Evolutionary conservation across 2,329 filamentous ascomycete genomes (phyloP).

Genomic region (Colletotrichum musae): DNA sequence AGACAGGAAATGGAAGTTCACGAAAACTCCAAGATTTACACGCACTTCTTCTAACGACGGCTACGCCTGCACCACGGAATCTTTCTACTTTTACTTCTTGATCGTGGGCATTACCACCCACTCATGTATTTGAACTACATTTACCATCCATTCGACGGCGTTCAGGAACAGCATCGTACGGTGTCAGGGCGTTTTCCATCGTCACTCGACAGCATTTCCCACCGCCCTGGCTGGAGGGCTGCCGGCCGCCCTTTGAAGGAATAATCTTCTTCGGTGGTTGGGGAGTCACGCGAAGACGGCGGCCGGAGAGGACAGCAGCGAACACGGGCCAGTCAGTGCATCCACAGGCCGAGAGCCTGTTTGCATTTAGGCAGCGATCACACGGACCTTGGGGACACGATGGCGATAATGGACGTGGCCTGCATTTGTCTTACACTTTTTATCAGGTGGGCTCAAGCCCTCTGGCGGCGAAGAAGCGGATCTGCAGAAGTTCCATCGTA

Average conservation of each 20-base stretch:
- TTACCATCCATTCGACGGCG: conserved; percentile 65
- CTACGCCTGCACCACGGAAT: conserved; percentile 47
- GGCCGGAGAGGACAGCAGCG: conserved; percentile 15
- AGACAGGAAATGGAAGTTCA: conserved; percentile 98
- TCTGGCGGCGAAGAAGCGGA: conserved; percentile 23
- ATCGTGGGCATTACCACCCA: conserved; percentile 43
- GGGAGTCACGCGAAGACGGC: conserved; percentile 26
- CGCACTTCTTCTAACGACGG: conserved; percentile 94
- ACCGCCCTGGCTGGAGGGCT: conserved; percentile 27
- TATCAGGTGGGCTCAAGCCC: conserved; percentile 30
- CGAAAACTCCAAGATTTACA: conserved; percentile 98
- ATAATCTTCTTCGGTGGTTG: conserved; percentile 44
- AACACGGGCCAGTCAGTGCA: conserved; percentile 34
- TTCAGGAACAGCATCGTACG: conserved; percentile 72
- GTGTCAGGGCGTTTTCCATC: conserved; percentile 68
- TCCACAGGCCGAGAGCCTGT: conserved; percentile 21
- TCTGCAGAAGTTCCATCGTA: conserved; percentile 16
- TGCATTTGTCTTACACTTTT: conserved; percentile 33
- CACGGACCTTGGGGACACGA: conserved; percentile 38
- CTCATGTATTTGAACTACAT: conserved; percentile 67
- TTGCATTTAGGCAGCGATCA: conserved; percentile 34
- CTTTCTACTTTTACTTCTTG: conserved; percentile 50
- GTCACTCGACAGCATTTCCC: conserved; percentile 45
- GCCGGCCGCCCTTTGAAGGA: conserved; percentile 49
- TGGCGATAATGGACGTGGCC: conserved; percentile 32